phyloP scores from a whole-genome alignment of 2,329 filamentous ascomycete species.

The Clarireedia hainanense region DNA sequence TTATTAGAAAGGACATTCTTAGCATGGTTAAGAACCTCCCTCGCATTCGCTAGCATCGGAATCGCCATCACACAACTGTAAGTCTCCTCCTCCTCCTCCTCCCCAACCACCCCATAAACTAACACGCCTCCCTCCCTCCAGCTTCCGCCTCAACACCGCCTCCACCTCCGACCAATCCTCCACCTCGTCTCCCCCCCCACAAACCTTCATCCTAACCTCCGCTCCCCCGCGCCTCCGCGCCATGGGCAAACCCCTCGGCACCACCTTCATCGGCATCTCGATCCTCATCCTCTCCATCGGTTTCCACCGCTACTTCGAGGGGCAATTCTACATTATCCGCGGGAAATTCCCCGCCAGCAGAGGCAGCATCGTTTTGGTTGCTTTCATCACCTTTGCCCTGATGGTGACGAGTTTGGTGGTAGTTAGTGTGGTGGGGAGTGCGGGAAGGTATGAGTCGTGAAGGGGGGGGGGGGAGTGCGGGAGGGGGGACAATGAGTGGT shows the following conservation, averaged over 20 bases:
- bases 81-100: background rate
- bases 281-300: constrained; percentile 69
- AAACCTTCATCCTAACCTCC: constrained; percentile 17
- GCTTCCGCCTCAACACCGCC: constrained; percentile 69
- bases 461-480: background rate
- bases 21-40: constrained; percentile 75
- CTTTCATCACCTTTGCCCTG: constrained; percentile 54
- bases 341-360: constrained; percentile 75
- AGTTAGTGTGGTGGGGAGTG: constrained; percentile 42
- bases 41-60: constrained; percentile 75
- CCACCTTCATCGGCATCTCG: constrained; percentile 68
- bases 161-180: constrained; percentile 37
- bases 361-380: constrained; percentile 65
- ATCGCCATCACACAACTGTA: constrained; percentile 72
- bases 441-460: background rate
- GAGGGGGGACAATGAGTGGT: background rate
- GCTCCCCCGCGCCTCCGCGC: constrained; percentile 38
- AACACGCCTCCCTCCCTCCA: background rate
- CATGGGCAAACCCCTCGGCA: constrained; percentile 66
- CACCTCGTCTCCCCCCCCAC: constrained; percentile 16
- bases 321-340: constrained; percentile 70
- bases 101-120: background rate
- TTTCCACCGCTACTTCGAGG: constrained; percentile 70
- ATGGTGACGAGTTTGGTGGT: constrained; percentile 54
- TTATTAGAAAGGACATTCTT: constrained; percentile 70